Evolutionary conservation across 768 basidiomycete species (phyloP).

Genomic region (Dioszegia crocea): DNA sequence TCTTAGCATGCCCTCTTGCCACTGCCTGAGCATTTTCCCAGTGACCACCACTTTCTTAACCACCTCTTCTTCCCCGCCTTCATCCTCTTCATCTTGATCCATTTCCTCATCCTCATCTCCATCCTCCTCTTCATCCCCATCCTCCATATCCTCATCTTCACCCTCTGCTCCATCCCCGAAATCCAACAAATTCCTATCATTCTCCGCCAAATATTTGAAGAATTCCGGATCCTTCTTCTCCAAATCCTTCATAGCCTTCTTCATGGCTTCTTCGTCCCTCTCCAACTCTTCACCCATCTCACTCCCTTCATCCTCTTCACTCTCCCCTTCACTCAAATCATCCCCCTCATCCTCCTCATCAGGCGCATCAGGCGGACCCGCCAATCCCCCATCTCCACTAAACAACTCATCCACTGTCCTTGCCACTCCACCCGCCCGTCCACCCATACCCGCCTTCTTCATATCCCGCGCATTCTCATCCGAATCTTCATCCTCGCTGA

Average conservation of each 20-base stretch:
- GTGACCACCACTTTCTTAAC: constrained; percentile 46
- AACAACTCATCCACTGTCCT: constrained; percentile 44
- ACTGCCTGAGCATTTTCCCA: constrained; percentile 62
- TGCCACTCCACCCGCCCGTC: constrained; percentile 33
- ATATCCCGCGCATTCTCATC: constrained; percentile 41
- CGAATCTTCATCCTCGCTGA: constrained; percentile 49
- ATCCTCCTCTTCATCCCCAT: constrained; percentile 52
- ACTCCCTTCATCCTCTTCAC: constrained; percentile 42
- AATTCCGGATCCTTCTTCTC: constrained; percentile 98
- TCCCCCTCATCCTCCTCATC: constrained; percentile 42
- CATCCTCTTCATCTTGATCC: constrained; percentile 53
- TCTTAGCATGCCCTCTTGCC: constrained; percentile 87
- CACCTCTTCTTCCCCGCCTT: constrained; percentile 59
- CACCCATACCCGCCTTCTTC: constrained; percentile 26
- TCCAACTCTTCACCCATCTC: constrained; percentile 65
- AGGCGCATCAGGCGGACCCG: constrained; percentile 26
- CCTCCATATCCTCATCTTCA: constrained; percentile 54
- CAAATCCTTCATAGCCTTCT: constrained; percentile 76
- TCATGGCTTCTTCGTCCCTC: constrained; percentile 69
- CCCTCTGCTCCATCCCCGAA: constrained; percentile 56
- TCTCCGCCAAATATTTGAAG: constrained; percentile 94
- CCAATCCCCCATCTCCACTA: constrained; percentile 25
- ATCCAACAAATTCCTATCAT: constrained; percentile 83
- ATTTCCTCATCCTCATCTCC: constrained; percentile 53
- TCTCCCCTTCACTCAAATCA: constrained; percentile 37